Evolutionary conservation across 176 grass and related monocot species (phyloP).

Genomic region (Carex cristatella): DNA sequence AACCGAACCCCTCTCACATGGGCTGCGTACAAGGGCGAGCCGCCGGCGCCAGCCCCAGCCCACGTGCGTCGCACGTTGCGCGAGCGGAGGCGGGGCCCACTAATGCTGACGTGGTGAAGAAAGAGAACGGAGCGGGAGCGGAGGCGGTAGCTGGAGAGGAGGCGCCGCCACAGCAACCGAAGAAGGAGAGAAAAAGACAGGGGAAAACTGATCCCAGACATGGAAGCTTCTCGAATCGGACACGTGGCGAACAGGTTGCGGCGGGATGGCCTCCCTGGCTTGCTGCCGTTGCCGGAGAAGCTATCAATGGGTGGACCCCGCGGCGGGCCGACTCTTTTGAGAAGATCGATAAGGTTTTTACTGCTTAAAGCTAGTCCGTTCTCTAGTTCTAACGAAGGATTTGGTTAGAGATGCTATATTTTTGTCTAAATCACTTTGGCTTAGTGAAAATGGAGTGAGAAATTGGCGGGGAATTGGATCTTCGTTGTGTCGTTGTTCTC

Average conservation of each 20-base stretch:
- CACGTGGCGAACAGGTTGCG: slow-evolving; percentile 59
- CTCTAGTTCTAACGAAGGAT: slow-evolving; percentile 25
- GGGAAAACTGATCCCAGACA: slow-evolving; percentile 29
- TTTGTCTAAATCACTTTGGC: not conserved
- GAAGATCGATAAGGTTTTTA: slow-evolving; percentile 81
- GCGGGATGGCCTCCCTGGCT: slow-evolving; percentile 83
- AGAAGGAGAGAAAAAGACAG: slow-evolving; percentile 26
- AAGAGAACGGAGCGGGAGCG: slow-evolving; percentile 14
- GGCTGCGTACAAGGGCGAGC: slow-evolving; percentile 72
- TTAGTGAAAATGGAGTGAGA: not conserved
- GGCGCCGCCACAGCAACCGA: slow-evolving; percentile 13
- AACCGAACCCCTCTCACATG: slow-evolving; percentile 27
- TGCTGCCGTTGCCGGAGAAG: slow-evolving; percentile 63
- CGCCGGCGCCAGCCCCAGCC: slow-evolving; percentile 29
- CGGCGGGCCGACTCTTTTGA: slow-evolving; percentile 74
- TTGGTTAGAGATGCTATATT: not conserved
- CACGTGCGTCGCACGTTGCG: slow-evolving; percentile 20
- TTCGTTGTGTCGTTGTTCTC: not conserved
- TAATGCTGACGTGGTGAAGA: slow-evolving; percentile 7
- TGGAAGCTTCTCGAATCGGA: slow-evolving; percentile 58
- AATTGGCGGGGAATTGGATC: slow-evolving; percentile 28
- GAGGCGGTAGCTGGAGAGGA: slow-evolving; percentile 17
- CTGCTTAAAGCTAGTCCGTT: not conserved
- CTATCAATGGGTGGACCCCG: slow-evolving; percentile 59
- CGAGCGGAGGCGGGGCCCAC: slow-evolving; percentile 8